Evolutionary conservation across 352 stramenopile genomes (phyloP), one percentile per base, ranked within the genome.

Genomic region (Phytophthora brassicae): DNA sequence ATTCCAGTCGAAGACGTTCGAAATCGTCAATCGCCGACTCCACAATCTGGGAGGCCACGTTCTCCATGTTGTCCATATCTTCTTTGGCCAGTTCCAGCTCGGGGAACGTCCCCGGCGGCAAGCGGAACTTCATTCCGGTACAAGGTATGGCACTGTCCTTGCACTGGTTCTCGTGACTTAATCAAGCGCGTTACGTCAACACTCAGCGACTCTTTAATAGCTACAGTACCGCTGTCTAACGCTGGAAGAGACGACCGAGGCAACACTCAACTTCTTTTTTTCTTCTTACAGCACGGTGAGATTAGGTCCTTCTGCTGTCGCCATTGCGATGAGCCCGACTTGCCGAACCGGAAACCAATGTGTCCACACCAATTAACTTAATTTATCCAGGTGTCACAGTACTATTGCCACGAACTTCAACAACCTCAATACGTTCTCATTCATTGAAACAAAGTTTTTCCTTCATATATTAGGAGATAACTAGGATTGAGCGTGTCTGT

Each of bases 81-180:
- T 77, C 69, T 17, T 68, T 69, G 31, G 64, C 70, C 19, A 83
- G 68, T 43, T 74, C 49, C 14, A 86, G 53, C 33, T 63, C 54
- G 44, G 72, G 64, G 55, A 80, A 85, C 36, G 72, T 76, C 16
- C 69, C 61, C 8, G 57, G 31, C n/a, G 68, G 54, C 59, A 80
- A 44, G 31, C 60, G 55, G 46, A 77, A 75, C 51, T 66, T 72
- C 72, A 80, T 80, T 7, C 24, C 51, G 26, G n/a, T n/a, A n/a
- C n/a, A n/a, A n/a, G 3, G 35, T 36, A 44, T 22, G 47, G 46
- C 33, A n/a, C n/a, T n/a, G n/a, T n/a, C 2, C 33, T 17, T 16
- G 13, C 33, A 39, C 33, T 16, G 13, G 9, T 19, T 49, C 7
- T 35, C 11, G 23, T 31, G 28, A 14, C 20, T n/a, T 13, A 22